Percentiles rank a stretch among this genome's conserved stretches.
phyloP scores from a whole-genome alignment of 2,329 filamentous ascomycete genomes.

The Aciculosporium take region DNA sequence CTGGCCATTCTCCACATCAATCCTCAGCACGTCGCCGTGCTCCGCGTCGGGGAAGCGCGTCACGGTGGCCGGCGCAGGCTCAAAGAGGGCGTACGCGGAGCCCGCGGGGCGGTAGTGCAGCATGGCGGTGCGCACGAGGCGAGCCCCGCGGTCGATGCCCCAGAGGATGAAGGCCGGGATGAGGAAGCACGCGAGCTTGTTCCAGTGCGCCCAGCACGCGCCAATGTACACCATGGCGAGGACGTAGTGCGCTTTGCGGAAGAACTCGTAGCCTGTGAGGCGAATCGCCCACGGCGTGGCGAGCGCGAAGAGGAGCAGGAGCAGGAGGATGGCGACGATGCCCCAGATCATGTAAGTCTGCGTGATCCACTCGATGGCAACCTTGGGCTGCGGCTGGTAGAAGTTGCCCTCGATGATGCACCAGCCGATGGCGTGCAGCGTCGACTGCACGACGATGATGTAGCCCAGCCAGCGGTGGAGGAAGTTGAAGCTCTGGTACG shows the following conservation, averaged over 20 bases:
- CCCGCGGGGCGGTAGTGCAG: slow-evolving; percentile 43
- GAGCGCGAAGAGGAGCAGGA: slow-evolving; percentile 46
- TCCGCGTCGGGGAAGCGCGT: slow-evolving; percentile 37
- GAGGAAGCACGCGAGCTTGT: slow-evolving; percentile 52
- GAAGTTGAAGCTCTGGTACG: slow-evolving; percentile 67
- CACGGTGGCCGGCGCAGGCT: slow-evolving; percentile 31
- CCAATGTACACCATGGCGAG: slow-evolving; percentile 62
- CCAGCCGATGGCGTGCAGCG: slow-evolving; percentile 59
- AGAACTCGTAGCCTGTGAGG: slow-evolving; percentile 61
- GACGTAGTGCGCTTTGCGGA: slow-evolving; percentile 60
- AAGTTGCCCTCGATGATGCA: slow-evolving; percentile 48
- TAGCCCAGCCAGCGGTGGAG: slow-evolving; percentile 64
- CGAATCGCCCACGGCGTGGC: slow-evolving; percentile 44
- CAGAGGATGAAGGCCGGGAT: slow-evolving; percentile 51
- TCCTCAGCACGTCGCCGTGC: slow-evolving; percentile 47
- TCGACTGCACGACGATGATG: slow-evolving; percentile 53
- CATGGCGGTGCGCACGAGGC: slow-evolving; percentile 42
- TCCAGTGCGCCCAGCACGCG: slow-evolving; percentile 64
- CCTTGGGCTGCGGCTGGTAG: slow-evolving; percentile 56
- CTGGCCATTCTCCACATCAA: slow-evolving; percentile 51
- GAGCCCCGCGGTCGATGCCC: slow-evolving; percentile 46
- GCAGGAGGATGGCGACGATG: slow-evolving; percentile 49
- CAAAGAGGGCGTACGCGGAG: slow-evolving; percentile 31
- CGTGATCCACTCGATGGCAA: slow-evolving; percentile 40
- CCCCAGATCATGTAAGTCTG: slow-evolving; percentile 63